Conservation (phyloP, 164 flowering plant species). For the Chloranthus sessilifolius region DNA sequence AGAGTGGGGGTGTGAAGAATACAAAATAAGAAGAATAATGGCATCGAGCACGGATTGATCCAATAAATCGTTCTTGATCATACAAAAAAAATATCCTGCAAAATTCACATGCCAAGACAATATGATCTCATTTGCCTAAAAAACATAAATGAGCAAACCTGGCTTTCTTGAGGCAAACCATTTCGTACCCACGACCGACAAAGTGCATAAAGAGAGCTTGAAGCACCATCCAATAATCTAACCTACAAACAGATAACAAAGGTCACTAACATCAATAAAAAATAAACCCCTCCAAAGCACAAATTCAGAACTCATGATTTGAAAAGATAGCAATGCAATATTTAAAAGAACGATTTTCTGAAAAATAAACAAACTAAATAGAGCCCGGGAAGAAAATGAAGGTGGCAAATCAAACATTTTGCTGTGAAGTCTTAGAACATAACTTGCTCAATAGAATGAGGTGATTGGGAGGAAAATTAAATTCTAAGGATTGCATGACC, state of each 20-base stretch:
- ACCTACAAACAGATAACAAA: conserved; percentile 39
- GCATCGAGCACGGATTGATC: too few species aligned
- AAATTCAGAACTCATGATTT: background rate
- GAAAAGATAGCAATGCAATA: background rate
- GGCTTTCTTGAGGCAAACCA: conserved; percentile 62
- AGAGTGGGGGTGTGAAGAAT: too few species aligned
- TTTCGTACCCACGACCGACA: conserved; percentile 91
- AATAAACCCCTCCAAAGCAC: background rate
- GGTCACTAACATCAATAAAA: background rate
- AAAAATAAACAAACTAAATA: too few species aligned
- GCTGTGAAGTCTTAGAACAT: background rate
- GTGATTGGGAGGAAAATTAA: too few species aligned
- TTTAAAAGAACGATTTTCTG: background rate
- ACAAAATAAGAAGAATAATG: too few species aligned
- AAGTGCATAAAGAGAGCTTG: conserved; percentile 60
- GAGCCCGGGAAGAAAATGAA: background rate
- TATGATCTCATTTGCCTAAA: background rate
- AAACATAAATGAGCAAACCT: conserved; percentile 36
- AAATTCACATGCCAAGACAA: background rate
- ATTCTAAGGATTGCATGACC: too few species aligned
- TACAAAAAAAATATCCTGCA: too few species aligned
- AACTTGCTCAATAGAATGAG: too few species aligned
- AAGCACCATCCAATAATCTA: conserved; percentile 51
- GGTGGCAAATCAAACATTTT: background rate
- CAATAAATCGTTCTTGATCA: too few species aligned